Evolutionary conservation across 306 rosid species (phyloP).

Genomic region (Prunus padus): DNA sequence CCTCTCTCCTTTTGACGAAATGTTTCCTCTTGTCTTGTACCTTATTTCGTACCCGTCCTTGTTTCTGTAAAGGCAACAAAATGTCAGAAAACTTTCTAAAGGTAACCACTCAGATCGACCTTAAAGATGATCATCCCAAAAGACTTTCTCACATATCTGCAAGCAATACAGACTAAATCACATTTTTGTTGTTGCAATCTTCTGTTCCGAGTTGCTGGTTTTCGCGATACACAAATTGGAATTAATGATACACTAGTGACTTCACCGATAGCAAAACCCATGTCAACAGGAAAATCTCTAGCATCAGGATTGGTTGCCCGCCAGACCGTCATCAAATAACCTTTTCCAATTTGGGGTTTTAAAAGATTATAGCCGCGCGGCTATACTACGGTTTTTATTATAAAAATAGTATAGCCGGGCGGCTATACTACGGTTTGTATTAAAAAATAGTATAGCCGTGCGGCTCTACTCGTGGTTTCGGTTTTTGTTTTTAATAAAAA

Average conservation of each 20-base stretch:
- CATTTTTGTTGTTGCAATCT: conserved; percentile 43
- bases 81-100: conserved; percentile 28
- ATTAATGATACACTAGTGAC: too few species aligned
- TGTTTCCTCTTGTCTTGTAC: conserved; percentile 56
- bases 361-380: too few species aligned
- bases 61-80: conserved; percentile 34
- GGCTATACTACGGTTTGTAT: too few species aligned
- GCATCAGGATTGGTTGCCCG: conserved; percentile 73
- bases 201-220: conserved; percentile 31
- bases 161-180: conserved; percentile 17
- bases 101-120: conserved; percentile 18
- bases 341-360: conserved; percentile 33
- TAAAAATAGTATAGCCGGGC: too few species aligned
- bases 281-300: conserved; percentile 50
- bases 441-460: too few species aligned
- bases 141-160: conserved; percentile 6
- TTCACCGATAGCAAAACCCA: conserved; percentile 45
- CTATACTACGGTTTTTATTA: too few species aligned
- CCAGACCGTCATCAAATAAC: conserved; percentile 97
- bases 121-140: conserved; percentile 10
- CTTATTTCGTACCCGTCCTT: conserved; percentile 56
- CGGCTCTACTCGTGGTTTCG: too few species aligned
- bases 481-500: too few species aligned
- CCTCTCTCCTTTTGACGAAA: conserved; percentile 50
- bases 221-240: conserved; percentile 31